These are phyloP conservation scores for Fusarium dimerum DNA, from an alignment of 2,329 filamentous ascomycete species.

Conservation along the genomic window DNA sequence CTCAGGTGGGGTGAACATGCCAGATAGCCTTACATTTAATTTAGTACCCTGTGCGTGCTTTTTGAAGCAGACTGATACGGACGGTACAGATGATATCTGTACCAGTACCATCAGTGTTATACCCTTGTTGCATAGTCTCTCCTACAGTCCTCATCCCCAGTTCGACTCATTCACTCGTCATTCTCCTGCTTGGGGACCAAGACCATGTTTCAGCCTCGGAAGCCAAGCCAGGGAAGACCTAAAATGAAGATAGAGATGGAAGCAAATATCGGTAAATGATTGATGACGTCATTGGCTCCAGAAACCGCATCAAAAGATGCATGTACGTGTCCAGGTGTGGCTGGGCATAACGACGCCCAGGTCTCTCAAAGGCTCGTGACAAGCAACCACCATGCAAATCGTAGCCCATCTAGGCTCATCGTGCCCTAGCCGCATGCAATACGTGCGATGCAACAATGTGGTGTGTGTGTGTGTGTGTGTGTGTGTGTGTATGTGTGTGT, in stretches of 20 bases:
- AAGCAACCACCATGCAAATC: neutral
- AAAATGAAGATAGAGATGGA: neutral
- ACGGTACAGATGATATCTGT: neutral
- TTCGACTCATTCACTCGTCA: neutral
- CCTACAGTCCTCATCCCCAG: neutral
- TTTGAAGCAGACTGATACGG: too few species aligned
- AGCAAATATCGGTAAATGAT: neutral
- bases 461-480: too few species aligned
- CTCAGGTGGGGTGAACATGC: too few species aligned
- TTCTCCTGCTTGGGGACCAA: neutral
- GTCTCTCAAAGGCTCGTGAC: neutral
- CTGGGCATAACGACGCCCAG: neutral
- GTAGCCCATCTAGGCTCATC: neutral
- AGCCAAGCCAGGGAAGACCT: neutral
- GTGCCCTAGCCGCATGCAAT: neutral
- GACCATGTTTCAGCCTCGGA: neutral
- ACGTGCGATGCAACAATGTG: too few species aligned
- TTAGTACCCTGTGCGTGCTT: too few species aligned
- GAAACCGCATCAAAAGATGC: neutral
- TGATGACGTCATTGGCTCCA: neutral
- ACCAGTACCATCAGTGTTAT: neutral
- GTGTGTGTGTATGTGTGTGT: too few species aligned
- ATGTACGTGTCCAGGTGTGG: neutral
- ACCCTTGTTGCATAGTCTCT: neutral
- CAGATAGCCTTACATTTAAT: too few species aligned